phyloP scores from a whole-genome alignment of 23 red algal species.

The Gracilaria gracilis region DNA sequence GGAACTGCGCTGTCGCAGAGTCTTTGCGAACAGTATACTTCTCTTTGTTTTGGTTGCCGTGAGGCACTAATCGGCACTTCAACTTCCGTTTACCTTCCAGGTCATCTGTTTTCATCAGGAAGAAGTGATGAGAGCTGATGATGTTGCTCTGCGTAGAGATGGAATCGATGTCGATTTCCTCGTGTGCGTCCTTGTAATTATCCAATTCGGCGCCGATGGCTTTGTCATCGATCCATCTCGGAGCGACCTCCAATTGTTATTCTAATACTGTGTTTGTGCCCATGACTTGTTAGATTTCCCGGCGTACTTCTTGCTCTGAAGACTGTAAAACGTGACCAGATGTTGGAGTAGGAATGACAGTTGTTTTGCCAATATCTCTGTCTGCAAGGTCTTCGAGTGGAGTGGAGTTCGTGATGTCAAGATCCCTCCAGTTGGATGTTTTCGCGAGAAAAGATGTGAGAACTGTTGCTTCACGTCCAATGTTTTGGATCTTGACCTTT shows the following conservation, averaged over 20 bases:
- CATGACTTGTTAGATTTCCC: neutral
- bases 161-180: neutral
- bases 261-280: neutral
- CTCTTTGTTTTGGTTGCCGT: slow-evolving; percentile 20
- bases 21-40: slow-evolving; percentile 37
- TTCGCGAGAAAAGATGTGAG: neutral
- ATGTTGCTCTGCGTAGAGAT: slow-evolving; percentile 1
- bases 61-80: slow-evolving; percentile 46
- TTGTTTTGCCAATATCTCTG: neutral
- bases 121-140: slow-evolving; percentile 56
- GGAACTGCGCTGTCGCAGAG: slow-evolving; percentile 43
- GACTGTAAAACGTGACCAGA: too few species aligned
- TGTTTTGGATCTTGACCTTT: too few species aligned
- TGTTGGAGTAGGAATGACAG: too few species aligned
- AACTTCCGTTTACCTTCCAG: neutral
- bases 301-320: slow-evolving; percentile 23
- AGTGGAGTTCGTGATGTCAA: neutral
- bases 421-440: neutral
- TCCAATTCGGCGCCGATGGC: slow-evolving; percentile 20
- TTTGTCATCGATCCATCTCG: slow-evolving; percentile 33
- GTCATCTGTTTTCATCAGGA: slow-evolving; percentile 43
- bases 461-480: neutral
- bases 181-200: neutral
- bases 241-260: slow-evolving; percentile 17
- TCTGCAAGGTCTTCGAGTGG: neutral